These are phyloP conservation scores for Pyrenochaeta sp. DNA, from an alignment of 2,329 filamentous ascomycete genomes.

Conservation along the genomic window DNA sequence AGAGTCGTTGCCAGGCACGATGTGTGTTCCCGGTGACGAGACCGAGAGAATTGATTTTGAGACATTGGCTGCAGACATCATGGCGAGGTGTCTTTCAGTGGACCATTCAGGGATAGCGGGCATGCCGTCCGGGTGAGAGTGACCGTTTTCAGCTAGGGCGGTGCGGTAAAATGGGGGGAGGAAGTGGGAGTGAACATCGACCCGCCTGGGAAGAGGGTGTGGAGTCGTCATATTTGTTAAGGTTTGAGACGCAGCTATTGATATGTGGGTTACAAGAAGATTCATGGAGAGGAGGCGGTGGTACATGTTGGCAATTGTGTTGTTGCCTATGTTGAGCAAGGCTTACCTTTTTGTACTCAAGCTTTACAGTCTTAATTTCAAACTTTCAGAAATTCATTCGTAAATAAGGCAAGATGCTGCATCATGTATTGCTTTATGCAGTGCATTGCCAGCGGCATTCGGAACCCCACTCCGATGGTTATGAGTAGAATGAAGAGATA, in stretches of 20 bases:
- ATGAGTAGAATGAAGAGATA: background rate
- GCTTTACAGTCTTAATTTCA: background rate
- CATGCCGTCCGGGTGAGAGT: slow-evolving; percentile 60
- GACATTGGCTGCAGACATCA: slow-evolving; percentile 62
- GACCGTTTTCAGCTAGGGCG: slow-evolving; percentile 52
- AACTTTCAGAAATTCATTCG: background rate
- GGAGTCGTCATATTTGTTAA: slow-evolving; percentile 22
- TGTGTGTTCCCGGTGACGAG: slow-evolving; percentile 61
- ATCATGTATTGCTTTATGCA: background rate
- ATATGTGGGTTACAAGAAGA: background rate
- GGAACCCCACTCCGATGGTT: background rate
- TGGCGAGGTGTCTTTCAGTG: slow-evolving; percentile 54
- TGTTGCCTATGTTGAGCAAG: background rate
- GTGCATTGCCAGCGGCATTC: background rate
- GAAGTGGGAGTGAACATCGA: slow-evolving; percentile 61
- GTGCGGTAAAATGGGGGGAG: slow-evolving; percentile 54
- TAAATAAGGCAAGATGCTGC: background rate
- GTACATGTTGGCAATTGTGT: background rate
- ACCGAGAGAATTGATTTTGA: slow-evolving; percentile 64
- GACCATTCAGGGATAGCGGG: slow-evolving; percentile 59
- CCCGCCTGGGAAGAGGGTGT: slow-evolving; percentile 36
- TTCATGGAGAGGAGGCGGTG: background rate
- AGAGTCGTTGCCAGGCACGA: slow-evolving; percentile 51
- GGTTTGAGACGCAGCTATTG: background rate
- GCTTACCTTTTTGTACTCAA: background rate